Conservation (phyloP, 208 protist species). For the Trypanosoma melophagium region DNA sequence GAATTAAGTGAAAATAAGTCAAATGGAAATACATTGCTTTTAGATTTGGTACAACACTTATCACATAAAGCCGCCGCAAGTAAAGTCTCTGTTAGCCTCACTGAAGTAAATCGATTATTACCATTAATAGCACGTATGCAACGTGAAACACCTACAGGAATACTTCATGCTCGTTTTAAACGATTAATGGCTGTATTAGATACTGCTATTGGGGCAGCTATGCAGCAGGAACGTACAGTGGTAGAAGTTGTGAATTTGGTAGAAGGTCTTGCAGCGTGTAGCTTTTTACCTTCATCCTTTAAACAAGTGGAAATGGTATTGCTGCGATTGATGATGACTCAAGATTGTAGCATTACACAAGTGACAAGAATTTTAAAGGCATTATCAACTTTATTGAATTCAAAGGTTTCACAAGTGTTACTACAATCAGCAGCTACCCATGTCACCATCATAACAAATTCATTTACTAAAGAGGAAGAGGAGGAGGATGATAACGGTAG, state of each 20-base stretch:
- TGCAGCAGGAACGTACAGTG: conserved; percentile 35
- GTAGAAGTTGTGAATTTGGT: conserved; percentile 42
- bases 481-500: neutral
- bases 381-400: conserved; percentile 39
- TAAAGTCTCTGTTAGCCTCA: conserved; percentile 40
- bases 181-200: conserved; percentile 48
- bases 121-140: conserved; percentile 48
- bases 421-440: conserved; percentile 45
- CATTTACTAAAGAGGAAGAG: neutral
- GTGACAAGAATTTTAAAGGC: conserved; percentile 37
- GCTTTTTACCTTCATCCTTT: conserved; percentile 51
- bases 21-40: conserved; percentile 33
- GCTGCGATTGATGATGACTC: conserved; percentile 39
- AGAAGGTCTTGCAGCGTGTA: conserved; percentile 66
- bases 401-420: conserved; percentile 43
- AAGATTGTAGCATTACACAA: conserved; percentile 25
- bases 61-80: conserved; percentile 52
- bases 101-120: conserved; percentile 61
- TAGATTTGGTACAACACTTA: conserved; percentile 71
- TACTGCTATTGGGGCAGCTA: conserved; percentile 50
- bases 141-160: conserved; percentile 20
- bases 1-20: conserved; percentile 25
- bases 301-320: conserved; percentile 69
- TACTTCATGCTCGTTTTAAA: conserved; percentile 31
- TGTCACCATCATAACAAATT: conserved; percentile 13